These are phyloP conservation scores for Ceriops decandra DNA, from an alignment of 345 rosid species.

Conservation along the genomic window DNA sequence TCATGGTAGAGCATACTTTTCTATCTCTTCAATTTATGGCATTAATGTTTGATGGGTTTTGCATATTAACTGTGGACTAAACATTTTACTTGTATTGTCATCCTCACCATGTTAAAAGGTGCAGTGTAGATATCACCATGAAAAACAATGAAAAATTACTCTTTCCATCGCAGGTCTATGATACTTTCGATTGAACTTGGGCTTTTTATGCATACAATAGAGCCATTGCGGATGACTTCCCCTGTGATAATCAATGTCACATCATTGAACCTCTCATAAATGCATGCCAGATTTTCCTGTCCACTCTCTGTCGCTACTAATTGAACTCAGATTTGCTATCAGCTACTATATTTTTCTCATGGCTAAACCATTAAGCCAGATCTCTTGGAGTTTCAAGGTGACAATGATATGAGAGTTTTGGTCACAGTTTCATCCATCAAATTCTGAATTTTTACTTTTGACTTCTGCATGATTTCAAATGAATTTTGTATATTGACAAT, in stretches of 20 bases:
- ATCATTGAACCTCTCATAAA: not conserved
- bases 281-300: not conserved
- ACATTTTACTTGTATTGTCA: not conserved
- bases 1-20: slow-evolving; percentile 51
- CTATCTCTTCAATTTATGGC: slow-evolving; percentile 4
- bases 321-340: not conserved
- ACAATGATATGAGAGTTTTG: not conserved
- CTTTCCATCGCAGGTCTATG: not conserved
- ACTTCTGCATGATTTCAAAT: not conserved
- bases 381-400: not conserved
- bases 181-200: not conserved
- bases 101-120: too few species aligned
- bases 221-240: not conserved
- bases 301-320: not conserved
- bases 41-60: not conserved
- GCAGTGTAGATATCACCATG: too few species aligned
- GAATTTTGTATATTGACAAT: not conserved
- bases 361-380: not conserved
- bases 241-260: not conserved
- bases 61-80: not conserved
- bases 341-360: not conserved
- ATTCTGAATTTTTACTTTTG: not conserved
- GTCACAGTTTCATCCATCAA: not conserved
- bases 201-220: slow-evolving; percentile 1
- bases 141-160: not conserved